Evolutionary conservation across 371 early-diverging fungal genomes (phyloP).

Genomic region (Apophysomyces ossiformis): DNA sequence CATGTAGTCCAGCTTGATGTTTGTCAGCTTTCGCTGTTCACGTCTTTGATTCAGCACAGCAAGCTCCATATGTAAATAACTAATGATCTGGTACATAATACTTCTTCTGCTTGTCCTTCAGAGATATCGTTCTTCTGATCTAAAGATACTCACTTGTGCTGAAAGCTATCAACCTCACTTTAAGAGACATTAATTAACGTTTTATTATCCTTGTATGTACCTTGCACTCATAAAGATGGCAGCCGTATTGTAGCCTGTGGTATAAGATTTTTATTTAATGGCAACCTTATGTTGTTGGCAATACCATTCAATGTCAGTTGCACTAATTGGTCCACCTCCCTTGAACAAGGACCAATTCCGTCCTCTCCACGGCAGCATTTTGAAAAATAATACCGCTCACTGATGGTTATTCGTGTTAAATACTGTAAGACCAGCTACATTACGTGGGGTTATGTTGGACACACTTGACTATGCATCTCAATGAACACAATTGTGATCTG

Average conservation of each 20-base stretch:
- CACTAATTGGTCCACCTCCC: constrained; percentile 14
- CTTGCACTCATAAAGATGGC: constrained; percentile 7
- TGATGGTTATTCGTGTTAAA: not conserved
- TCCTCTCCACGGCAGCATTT: constrained; percentile 3
- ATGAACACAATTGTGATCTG: not conserved
- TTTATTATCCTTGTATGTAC: not conserved
- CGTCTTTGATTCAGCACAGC: constrained; percentile 11
- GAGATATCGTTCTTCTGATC: not conserved
- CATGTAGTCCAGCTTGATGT: constrained; percentile 21
- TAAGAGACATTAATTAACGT: not conserved
- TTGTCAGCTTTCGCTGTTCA: not conserved
- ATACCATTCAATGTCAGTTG: constrained; percentile 15
- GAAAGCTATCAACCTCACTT: not conserved
- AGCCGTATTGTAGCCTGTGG: constrained; percentile 15
- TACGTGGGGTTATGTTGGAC: not conserved
- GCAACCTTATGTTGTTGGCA: not conserved
- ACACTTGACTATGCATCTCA: not conserved
- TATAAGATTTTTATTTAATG: not conserved
- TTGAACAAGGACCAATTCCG: not conserved
- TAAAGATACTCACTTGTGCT: not conserved
- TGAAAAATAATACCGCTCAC: constrained; percentile 1
- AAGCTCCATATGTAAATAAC: constrained; percentile 10
- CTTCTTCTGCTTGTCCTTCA: constrained; percentile 13
- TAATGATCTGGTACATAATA: constrained; percentile 13
- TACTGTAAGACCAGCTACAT: not conserved